Evolutionary conservation across 306 rosid genomes (phyloP).

Genomic region (Malus asiatica): DNA sequence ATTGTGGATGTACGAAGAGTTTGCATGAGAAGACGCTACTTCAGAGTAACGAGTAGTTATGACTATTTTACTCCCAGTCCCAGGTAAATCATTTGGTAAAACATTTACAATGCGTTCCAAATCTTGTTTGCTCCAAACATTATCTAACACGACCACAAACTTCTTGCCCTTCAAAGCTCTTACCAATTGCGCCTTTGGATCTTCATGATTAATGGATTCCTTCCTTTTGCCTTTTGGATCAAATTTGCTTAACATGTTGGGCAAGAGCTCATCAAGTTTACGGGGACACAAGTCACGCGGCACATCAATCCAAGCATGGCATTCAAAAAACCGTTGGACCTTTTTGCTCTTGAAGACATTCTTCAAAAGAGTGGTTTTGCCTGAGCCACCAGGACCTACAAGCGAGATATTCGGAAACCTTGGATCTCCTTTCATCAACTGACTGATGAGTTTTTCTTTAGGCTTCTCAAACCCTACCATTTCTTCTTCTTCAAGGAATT

Average conservation of each 20-base stretch:
- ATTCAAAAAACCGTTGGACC: background rate
- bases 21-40: background rate
- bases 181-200: background rate
- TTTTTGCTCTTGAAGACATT: background rate
- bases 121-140: background rate
- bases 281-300: background rate
- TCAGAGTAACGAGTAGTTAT: background rate
- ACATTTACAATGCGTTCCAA: background rate
- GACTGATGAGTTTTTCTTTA: background rate
- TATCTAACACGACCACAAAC: conserved; percentile 2
- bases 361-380: conserved; percentile 2
- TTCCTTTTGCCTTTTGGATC: background rate
- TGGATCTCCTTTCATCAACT: background rate
- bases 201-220: background rate
- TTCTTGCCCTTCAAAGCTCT: background rate
- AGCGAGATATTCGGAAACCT: background rate
- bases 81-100: background rate
- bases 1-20: background rate
- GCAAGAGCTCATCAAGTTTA: background rate
- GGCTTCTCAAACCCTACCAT: background rate
- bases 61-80: conserved; percentile 11
- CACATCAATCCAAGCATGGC: conserved; percentile 8
- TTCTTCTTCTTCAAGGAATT: background rate
- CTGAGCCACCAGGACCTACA: background rate
- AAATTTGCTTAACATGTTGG: background rate